Percentiles rank a stretch among this genome's conserved stretches.
phyloP scores from a whole-genome alignment of 306 rosid species.

The Trifolium repens region DNA sequence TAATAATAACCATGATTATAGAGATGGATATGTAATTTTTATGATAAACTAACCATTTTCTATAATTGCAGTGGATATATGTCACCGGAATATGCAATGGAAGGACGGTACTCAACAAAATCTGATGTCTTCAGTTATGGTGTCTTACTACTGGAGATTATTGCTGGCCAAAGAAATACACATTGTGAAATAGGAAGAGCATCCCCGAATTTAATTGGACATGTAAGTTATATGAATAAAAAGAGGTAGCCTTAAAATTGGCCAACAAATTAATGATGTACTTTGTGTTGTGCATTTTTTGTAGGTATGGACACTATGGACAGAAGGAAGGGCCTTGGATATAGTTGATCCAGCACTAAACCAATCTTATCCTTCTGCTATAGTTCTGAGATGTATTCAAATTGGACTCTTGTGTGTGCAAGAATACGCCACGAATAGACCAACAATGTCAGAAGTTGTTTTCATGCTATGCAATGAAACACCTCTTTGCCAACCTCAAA shows the following conservation, averaged over 20 bases:
- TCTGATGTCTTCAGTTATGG: constrained; percentile 58
- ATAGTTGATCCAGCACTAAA: constrained; percentile 49
- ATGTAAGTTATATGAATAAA: constrained; percentile 28
- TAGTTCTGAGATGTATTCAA: constrained; percentile 57
- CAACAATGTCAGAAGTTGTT: constrained; percentile 58
- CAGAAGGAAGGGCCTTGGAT: constrained; percentile 47
- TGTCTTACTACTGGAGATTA: constrained; percentile 46
- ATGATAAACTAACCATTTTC: neutral
- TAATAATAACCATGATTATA: neutral
- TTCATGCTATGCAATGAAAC: constrained; percentile 63
- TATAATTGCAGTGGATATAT: constrained; percentile 44
- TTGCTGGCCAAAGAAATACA: constrained; percentile 42
- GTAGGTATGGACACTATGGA: constrained; percentile 75
- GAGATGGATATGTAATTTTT: neutral
- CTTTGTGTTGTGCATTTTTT: constrained; percentile 16
- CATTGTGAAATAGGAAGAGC: constrained; percentile 23
- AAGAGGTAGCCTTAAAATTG: constrained; percentile 2
- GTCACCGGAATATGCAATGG: constrained; percentile 56
- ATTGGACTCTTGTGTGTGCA: constrained; percentile 61
- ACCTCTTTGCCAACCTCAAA: constrained; percentile 44
- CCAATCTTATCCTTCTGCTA: constrained; percentile 20
- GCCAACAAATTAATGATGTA: neutral
- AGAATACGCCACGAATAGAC: constrained; percentile 49
- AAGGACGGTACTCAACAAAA: constrained; percentile 49
- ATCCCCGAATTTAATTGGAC: constrained; percentile 45